Evolutionary conservation across 2,329 filamentous ascomycete species (phyloP).

Genomic region (Pestalotiopsis sp.): DNA sequence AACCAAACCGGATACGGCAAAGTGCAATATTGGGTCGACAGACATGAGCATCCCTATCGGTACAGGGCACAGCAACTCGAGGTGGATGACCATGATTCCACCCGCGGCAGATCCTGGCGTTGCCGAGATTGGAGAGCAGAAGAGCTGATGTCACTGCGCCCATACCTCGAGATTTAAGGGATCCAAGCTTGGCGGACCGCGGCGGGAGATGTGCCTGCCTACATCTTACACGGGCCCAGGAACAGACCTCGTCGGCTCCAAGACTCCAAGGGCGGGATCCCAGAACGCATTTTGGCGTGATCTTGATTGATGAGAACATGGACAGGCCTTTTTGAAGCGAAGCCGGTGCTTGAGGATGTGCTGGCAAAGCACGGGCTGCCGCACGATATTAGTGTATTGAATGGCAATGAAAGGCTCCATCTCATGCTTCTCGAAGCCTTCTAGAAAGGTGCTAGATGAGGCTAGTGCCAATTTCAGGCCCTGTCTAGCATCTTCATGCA

Average conservation of each 20-base stretch:
- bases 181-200: slow-evolving; percentile 14
- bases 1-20: slow-evolving; percentile 3
- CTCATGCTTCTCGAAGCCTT: slow-evolving; percentile 18
- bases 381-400: slow-evolving; percentile 4
- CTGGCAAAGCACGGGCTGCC: slow-evolving; percentile 10
- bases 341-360: background rate
- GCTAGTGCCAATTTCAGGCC: slow-evolving; percentile 18
- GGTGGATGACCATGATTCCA: background rate
- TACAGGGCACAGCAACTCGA: background rate
- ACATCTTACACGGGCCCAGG: slow-evolving; percentile 14
- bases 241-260: slow-evolving; percentile 10
- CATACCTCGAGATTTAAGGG: slow-evolving; percentile 7
- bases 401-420: background rate
- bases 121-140: slow-evolving; percentile 16
- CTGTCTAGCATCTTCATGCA: slow-evolving; percentile 14
- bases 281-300: slow-evolving; percentile 4
- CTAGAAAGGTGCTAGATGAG: slow-evolving; percentile 17
- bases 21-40: background rate
- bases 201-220: slow-evolving; percentile 16
- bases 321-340: background rate
- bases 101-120: slow-evolving; percentile 13
- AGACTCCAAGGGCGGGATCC: background rate
- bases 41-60: slow-evolving; percentile 9
- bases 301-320: slow-evolving; percentile 1
- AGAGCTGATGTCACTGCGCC: slow-evolving; percentile 15